phyloP scores from a whole-genome alignment of 371 early-diverging fungal species.

The Mortierella sp. region DNA sequence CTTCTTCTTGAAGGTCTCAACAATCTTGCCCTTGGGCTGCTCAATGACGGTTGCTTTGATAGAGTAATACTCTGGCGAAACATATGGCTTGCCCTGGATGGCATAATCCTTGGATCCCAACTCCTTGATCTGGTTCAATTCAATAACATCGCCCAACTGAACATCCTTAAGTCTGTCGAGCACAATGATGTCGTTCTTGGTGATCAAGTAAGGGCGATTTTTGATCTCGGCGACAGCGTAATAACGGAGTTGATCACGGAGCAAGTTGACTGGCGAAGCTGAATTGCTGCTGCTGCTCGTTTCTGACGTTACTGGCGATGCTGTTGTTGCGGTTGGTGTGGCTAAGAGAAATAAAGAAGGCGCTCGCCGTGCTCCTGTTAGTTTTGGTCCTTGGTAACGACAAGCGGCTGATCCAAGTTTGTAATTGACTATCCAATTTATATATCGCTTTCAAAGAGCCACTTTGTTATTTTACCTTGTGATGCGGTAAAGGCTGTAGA shows the following conservation, averaged over 20 bases:
- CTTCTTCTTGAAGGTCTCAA: conserved; percentile 87
- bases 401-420: not conserved
- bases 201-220: conserved; percentile 88
- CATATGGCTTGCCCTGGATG: conserved; percentile 88
- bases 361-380: no score
- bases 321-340: conserved; percentile 17
- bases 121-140: conserved; percentile 90
- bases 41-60: conserved; percentile 93
- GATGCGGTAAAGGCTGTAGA: conserved; percentile 22
- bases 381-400: no score
- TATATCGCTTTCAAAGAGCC: not conserved
- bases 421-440: not conserved
- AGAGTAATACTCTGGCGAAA: conserved; percentile 75
- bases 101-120: conserved; percentile 89
- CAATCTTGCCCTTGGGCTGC: conserved; percentile 85
- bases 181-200: conserved; percentile 89
- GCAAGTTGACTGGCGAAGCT: conserved; percentile 33
- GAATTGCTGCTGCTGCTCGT: conserved; percentile 2
- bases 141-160: conserved; percentile 88
- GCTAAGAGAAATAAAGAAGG: not conserved
- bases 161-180: conserved; percentile 85
- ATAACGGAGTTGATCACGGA: conserved; percentile 72
- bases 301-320: conserved; percentile 24
- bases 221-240: conserved; percentile 93
- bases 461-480: conserved; percentile 30